phyloP scores from a whole-genome alignment of 371 early-diverging fungal species.

The Zychaea mexicana region DNA sequence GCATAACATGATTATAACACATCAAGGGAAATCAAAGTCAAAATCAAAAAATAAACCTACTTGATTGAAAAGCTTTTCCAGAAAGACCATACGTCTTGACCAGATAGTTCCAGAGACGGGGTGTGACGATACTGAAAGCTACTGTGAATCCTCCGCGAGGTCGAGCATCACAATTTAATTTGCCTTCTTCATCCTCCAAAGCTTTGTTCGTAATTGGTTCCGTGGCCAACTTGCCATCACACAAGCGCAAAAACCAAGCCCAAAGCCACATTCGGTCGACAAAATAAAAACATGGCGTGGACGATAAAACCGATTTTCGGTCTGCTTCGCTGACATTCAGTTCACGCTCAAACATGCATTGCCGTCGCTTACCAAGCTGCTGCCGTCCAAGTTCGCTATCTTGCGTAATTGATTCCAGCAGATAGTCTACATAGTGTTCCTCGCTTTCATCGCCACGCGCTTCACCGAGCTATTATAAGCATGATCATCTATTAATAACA shows the following conservation, averaged over 20 bases:
- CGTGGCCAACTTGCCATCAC: slow-evolving; percentile 45
- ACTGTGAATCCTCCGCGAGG: slow-evolving; percentile 41
- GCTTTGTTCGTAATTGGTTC: slow-evolving; percentile 35
- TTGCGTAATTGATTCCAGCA: slow-evolving; percentile 36
- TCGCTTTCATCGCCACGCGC: slow-evolving; percentile 46
- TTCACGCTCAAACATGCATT: slow-evolving; percentile 39
- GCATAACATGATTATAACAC: too few species aligned
- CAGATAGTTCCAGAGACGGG: slow-evolving; percentile 45
- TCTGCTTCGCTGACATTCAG: slow-evolving; percentile 37
- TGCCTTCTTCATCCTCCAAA: slow-evolving; percentile 30
- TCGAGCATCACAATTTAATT: slow-evolving; percentile 30
- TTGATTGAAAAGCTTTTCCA: slow-evolving; percentile 35
- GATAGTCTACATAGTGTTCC: slow-evolving; percentile 35
- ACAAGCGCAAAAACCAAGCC: slow-evolving; percentile 48
- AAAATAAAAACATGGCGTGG: slow-evolving; percentile 30
- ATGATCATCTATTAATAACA: too few species aligned
- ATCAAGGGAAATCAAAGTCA: too few species aligned
- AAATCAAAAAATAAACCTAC: slow-evolving; percentile 10
- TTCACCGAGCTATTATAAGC: slow-evolving; percentile 43
- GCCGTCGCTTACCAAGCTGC: slow-evolving; percentile 30
- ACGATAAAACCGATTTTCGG: slow-evolving; percentile 21
- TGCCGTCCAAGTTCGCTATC: slow-evolving; percentile 36
- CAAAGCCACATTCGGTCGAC: slow-evolving; percentile 47
- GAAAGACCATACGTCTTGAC: slow-evolving; percentile 39
- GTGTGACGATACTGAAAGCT: slow-evolving; percentile 44